Conservation (phyloP, 2,329 filamentous ascomycete genomes). For the Aspergillus latus region DNA sequence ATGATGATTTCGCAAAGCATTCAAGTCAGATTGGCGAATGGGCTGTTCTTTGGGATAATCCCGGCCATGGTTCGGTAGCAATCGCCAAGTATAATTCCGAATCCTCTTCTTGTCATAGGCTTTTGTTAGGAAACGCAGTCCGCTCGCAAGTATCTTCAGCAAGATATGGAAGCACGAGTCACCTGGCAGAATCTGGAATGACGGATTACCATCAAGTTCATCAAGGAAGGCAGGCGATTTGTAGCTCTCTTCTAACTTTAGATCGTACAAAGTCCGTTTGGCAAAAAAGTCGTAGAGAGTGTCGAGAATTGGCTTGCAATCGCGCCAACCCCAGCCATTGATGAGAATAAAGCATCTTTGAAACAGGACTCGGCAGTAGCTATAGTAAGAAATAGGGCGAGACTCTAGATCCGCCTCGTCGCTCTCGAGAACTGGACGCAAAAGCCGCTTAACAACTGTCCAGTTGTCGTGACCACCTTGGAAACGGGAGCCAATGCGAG, state of each 20-base stretch:
- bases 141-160: slow-evolving; percentile 56
- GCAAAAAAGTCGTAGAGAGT: slow-evolving; percentile 62
- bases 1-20: slow-evolving; percentile 62
- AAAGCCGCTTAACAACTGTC: slow-evolving; percentile 47
- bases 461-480: slow-evolving; percentile 50
- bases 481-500: slow-evolving; percentile 43
- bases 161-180: slow-evolving; percentile 61
- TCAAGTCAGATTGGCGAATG: slow-evolving; percentile 54
- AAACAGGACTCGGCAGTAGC: slow-evolving; percentile 54
- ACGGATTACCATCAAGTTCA: slow-evolving; percentile 45
- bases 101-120: slow-evolving; percentile 55
- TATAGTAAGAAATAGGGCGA: slow-evolving; percentile 51
- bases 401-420: slow-evolving; percentile 46
- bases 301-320: slow-evolving; percentile 55
- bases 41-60: slow-evolving; percentile 59
- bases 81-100: slow-evolving; percentile 56
- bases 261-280: slow-evolving; percentile 51
- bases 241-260: slow-evolving; percentile 52
- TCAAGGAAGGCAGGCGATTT: slow-evolving; percentile 58
- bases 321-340: slow-evolving; percentile 57
- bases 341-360: slow-evolving; percentile 56
- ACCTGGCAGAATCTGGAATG: slow-evolving; percentile 45
- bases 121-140: slow-evolving; percentile 49
- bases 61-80: slow-evolving; percentile 62
- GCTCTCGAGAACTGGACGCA: slow-evolving; percentile 49